Evolutionary conservation across 192 early-diverging fungal species (phyloP).

Genomic region (Entomortierella chlamydospora): DNA sequence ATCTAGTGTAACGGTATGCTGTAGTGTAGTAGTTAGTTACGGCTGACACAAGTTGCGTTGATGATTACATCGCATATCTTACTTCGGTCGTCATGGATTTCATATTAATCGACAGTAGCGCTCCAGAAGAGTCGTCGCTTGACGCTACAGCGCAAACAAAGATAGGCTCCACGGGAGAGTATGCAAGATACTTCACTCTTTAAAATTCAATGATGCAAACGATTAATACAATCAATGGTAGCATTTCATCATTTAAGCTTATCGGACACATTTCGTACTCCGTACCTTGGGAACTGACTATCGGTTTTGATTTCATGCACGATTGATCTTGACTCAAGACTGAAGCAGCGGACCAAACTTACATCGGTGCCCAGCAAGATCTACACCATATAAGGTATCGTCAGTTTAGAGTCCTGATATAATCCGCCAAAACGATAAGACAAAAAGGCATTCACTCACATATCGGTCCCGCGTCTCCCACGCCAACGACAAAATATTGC

Average conservation of each 20-base stretch:
- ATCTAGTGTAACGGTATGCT: conserved; percentile 24
- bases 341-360: conserved; percentile 64
- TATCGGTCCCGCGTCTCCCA: conserved; percentile 52
- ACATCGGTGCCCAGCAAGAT: conserved; percentile 67
- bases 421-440: background rate
- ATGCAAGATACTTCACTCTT: conserved; percentile 63
- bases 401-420: too few relatives aligned
- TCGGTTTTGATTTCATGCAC: conserved; percentile 68
- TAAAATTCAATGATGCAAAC: background rate
- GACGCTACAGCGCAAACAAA: conserved; percentile 62
- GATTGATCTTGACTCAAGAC: conserved; percentile 63
- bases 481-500: conserved; percentile 41
- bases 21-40: background rate
- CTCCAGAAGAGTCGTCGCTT: conserved; percentile 48
- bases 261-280: too few relatives aligned
- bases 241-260: too few relatives aligned
- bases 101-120: conserved; percentile 64
- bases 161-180: conserved; percentile 65
- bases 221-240: background rate
- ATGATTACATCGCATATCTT: conserved; percentile 1
- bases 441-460: conserved; percentile 23
- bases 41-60: background rate
- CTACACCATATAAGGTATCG: too few relatives aligned
- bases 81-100: conserved; percentile 65
- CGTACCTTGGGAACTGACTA: conserved; percentile 60